Evolutionary conservation across 306 rosid species (phyloP).

Genomic region (Vicia faba): DNA sequence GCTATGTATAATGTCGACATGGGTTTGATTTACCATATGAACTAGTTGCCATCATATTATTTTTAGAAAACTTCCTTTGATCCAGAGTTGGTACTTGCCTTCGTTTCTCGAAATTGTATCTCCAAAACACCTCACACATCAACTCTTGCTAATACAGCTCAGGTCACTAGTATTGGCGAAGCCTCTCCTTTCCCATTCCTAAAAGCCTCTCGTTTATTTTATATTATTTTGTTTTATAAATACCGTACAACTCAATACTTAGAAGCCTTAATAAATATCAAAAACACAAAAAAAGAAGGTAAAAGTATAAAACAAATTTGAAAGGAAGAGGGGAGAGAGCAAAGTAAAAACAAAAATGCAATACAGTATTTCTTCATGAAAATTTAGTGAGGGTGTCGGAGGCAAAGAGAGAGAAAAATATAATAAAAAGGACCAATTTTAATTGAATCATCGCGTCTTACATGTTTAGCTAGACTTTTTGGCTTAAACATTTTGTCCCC

Average conservation of each 20-base stretch:
- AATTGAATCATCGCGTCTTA: background rate
- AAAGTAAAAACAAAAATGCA: background rate
- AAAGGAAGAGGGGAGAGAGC: background rate
- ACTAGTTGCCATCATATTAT: background rate
- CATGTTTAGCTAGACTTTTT: background rate
- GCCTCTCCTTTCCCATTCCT: background rate
- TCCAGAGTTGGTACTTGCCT: background rate
- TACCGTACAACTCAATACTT: background rate
- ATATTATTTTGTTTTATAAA: background rate
- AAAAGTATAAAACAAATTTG: background rate
- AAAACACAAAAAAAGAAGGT: background rate
- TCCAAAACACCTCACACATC: background rate
- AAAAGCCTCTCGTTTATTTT: background rate
- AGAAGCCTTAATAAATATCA: background rate
- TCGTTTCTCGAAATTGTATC: background rate
- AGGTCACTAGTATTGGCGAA: background rate
- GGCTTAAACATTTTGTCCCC: background rate
- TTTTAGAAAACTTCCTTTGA: background rate
- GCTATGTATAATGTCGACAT: slow-evolving; percentile 2
- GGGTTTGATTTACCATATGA: background rate
- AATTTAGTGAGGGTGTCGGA: no score
- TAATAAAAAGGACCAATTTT: no score
- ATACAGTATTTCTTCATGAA: background rate
- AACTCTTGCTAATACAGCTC: background rate
- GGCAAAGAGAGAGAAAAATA: no score